Conservation (phyloP, 2,329 filamentous ascomycete genomes). For the Periconia digitata region DNA sequence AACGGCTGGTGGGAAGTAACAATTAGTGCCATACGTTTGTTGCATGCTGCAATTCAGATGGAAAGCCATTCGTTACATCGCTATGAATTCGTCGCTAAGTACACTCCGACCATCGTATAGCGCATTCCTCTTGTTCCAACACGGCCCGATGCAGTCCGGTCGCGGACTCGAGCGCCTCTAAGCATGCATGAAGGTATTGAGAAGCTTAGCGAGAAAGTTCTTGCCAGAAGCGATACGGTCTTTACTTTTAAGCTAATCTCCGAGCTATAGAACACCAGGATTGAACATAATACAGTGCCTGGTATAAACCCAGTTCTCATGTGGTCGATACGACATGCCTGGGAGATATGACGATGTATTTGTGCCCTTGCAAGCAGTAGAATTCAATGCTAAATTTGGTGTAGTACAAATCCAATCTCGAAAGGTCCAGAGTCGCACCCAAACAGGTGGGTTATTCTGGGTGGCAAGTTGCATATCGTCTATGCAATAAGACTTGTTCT, state of each 20-base stretch:
- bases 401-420: background rate
- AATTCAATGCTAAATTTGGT: background rate
- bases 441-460: background rate
- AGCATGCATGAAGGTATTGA: background rate
- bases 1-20: background rate
- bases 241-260: slow-evolving; percentile 25
- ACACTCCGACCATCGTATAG: background rate
- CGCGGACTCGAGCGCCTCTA: background rate
- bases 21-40: background rate
- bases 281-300: slow-evolving; percentile 7
- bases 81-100: background rate
- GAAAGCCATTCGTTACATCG: background rate
- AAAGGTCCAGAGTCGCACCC: background rate
- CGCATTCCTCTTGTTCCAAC: background rate
- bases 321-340: slow-evolving; percentile 5
- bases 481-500: background rate
- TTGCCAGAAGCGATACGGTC: slow-evolving; percentile 3
- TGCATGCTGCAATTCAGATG: background rate
- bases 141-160: background rate
- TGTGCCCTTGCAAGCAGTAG: background rate
- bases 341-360: background rate
- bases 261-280: slow-evolving; percentile 13
- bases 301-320: slow-evolving; percentile 10
- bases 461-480: background rate
- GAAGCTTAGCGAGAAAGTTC: background rate